These are phyloP conservation scores for Micractinium conductrix DNA, from an alignment of 139 green algal genomes.

Conservation along the genomic window DNA sequence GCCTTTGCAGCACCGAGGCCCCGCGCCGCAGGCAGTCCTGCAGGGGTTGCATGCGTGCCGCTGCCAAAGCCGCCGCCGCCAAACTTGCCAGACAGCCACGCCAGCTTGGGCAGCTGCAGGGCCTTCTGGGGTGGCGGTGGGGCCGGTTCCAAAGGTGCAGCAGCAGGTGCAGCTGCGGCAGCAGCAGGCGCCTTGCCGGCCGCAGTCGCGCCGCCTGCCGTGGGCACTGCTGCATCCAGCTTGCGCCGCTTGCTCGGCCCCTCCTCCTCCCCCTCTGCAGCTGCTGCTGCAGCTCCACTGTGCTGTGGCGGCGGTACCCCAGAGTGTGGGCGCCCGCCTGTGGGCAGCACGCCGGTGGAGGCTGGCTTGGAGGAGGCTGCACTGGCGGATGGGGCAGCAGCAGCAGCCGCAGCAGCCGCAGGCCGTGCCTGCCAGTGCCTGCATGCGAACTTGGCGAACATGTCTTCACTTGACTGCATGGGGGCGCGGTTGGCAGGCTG, in stretches of 20 bases:
- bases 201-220: background rate
- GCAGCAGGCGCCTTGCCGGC: background rate
- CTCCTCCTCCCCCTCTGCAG: too few species aligned
- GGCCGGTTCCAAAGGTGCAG: background rate
- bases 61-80: slow-evolving; percentile 1
- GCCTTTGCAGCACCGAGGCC: background rate
- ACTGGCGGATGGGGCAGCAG: too few species aligned
- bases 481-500: background rate
- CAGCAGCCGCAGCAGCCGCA: too few species aligned
- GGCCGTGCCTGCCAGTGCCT: too few species aligned
- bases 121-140: background rate
- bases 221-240: too few species aligned
- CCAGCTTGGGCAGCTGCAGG: slow-evolving; percentile 11
- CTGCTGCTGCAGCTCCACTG: background rate
- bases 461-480: too few species aligned
- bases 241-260: slow-evolving; percentile 11
- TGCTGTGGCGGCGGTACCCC: background rate
- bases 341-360: too few species aligned
- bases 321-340: too few species aligned
- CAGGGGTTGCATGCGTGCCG: background rate
- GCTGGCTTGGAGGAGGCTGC: too few species aligned
- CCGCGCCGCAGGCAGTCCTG: too few species aligned
- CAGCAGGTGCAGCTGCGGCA: background rate
- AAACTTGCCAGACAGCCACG: slow-evolving; percentile 7
- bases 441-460: too few species aligned